phyloP scores from a whole-genome alignment of 1,139 yeast species.

The Candida sp. region DNA sequence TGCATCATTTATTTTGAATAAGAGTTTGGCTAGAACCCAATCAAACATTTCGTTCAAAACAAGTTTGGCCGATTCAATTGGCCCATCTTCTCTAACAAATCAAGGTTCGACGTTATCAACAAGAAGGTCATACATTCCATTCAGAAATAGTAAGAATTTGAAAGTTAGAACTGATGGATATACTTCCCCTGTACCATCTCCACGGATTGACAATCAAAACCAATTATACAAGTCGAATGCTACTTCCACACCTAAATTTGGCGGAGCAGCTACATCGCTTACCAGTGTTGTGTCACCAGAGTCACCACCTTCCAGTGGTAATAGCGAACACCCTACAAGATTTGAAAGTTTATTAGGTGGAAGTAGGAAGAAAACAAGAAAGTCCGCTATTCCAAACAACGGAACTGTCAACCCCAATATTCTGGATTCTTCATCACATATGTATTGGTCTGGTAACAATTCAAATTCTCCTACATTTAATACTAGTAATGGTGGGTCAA shows the following conservation, averaged over 20 bases:
- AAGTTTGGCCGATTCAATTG: constrained; percentile 63
- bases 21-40: constrained; percentile 72
- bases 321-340: constrained; percentile 11
- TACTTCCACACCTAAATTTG: constrained; percentile 5
- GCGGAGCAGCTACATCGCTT: constrained; percentile 1
- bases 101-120: constrained; percentile 15
- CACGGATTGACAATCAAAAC: constrained; percentile 17
- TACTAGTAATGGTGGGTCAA: constrained; percentile 7
- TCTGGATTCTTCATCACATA: constrained; percentile 7
- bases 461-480: constrained; percentile 1
- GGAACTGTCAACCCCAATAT: constrained; percentile 10
- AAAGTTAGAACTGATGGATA: constrained; percentile 15
- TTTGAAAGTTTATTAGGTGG: constrained; percentile 28
- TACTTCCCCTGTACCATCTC: constrained; percentile 22
- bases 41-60: constrained; percentile 77
- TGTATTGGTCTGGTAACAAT: constrained; percentile 2
- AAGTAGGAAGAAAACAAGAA: constrained; percentile 21
- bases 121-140: constrained; percentile 44
- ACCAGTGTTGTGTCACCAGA: constrained; percentile 1
- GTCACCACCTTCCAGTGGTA: constrained; percentile 2
- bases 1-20: constrained; percentile 70
- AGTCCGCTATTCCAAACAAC: constrained; percentile 9
- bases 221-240: constrained; percentile 2
- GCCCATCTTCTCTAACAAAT: constrained; percentile 18
- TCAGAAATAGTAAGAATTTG: constrained; percentile 28